A percentile compares a stretch with the other conserved stretches of the same genome.
Conservation (phyloP, 1,284 basidiomycete genomes). For the Pseudomicrostroma phylloplanum region DNA sequence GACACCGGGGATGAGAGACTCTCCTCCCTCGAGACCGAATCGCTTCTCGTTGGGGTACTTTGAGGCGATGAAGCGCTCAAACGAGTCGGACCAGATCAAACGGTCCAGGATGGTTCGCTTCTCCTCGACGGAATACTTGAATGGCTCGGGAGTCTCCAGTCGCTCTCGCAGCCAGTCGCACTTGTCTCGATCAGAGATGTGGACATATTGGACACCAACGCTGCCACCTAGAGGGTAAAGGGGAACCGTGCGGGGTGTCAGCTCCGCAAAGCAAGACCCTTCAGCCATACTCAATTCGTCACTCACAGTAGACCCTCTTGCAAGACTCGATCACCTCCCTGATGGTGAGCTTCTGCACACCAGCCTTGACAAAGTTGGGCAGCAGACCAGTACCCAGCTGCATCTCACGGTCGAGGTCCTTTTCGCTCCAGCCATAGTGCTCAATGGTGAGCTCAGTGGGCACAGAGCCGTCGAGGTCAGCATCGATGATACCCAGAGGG, state of each 20-base stretch:
- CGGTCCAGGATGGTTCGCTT: constrained; percentile 98
- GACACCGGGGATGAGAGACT: constrained; percentile 96
- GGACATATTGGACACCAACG: constrained; percentile 93
- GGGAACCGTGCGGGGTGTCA: not conserved
- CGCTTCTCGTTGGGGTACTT: constrained; percentile 99
- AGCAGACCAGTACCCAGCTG: constrained; percentile 90
- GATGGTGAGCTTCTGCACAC: constrained; percentile 80
- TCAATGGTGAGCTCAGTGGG: constrained; percentile 46
- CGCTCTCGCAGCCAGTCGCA: constrained; percentile 99
- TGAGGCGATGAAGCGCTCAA: constrained; percentile 96
- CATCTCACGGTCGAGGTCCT: constrained; percentile 89
- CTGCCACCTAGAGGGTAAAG: constrained; percentile 64
- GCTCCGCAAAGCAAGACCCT: not conserved
- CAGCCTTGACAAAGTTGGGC: constrained; percentile 77
- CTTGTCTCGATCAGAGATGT: constrained; percentile 96
- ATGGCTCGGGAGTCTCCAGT: constrained; percentile 92
- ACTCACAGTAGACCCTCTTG: constrained; percentile 88
- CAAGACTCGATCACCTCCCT: constrained; percentile 86
- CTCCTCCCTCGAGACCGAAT: constrained; percentile 97
- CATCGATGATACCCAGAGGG: constrained; percentile 83
- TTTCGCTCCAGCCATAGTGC: constrained; percentile 83
- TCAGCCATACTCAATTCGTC: not conserved
- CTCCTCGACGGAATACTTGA: constrained; percentile 95
- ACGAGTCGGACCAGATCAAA: constrained; percentile 97
- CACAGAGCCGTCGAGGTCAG: constrained; percentile 61